A percentile compares a stretch with the other conserved stretches of the same genome.
These are phyloP conservation scores for Chrysoporthe cubensis DNA, from an alignment of 2,329 filamentous ascomycete genomes.

Conservation along the genomic window DNA sequence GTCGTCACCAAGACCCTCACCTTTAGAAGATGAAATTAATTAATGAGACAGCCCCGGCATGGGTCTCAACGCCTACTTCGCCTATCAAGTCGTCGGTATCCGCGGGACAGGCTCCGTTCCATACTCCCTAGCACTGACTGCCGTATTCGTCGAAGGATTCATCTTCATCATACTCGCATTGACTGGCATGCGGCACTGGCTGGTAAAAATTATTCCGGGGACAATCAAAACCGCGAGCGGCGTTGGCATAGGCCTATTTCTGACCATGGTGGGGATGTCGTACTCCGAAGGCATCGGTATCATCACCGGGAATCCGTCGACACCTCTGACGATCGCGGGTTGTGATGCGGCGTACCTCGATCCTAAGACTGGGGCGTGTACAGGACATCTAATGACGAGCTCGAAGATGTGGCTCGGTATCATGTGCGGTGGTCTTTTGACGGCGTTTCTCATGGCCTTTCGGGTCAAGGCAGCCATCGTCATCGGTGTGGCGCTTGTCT, in stretches of 20 bases:
- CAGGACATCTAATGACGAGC: conserved; percentile 72
- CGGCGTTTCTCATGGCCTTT: conserved; percentile 79
- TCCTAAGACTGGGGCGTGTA: conserved; percentile 52
- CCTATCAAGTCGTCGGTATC: conserved; percentile 67
- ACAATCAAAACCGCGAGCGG: conserved; percentile 69
- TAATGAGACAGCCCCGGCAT: conserved; percentile 61
- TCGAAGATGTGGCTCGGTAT: conserved; percentile 86
- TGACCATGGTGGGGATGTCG: conserved; percentile 69
- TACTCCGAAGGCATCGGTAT: conserved; percentile 84
- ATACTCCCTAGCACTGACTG: conserved; percentile 64
- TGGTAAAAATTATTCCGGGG: conserved; percentile 66
- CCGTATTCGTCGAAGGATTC: conserved; percentile 68
- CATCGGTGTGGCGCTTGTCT: conserved; percentile 72
- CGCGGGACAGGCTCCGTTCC: conserved; percentile 61
- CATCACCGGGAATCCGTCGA: conserved; percentile 71
- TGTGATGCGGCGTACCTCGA: conserved; percentile 64
- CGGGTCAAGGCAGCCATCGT: conserved; percentile 76
- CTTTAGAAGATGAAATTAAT: conserved; percentile 26
- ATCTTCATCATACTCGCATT: conserved; percentile 67
- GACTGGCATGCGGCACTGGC: conserved; percentile 74
- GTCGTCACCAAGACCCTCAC: conserved; percentile 34
- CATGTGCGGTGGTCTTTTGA: conserved; percentile 77
- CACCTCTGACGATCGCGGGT: conserved; percentile 77
- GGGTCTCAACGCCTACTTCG: conserved; percentile 71
- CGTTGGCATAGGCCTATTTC: conserved; percentile 67